phyloP scores from a whole-genome alignment of 345 rosid genomes.

The Populus ilicifolia region DNA sequence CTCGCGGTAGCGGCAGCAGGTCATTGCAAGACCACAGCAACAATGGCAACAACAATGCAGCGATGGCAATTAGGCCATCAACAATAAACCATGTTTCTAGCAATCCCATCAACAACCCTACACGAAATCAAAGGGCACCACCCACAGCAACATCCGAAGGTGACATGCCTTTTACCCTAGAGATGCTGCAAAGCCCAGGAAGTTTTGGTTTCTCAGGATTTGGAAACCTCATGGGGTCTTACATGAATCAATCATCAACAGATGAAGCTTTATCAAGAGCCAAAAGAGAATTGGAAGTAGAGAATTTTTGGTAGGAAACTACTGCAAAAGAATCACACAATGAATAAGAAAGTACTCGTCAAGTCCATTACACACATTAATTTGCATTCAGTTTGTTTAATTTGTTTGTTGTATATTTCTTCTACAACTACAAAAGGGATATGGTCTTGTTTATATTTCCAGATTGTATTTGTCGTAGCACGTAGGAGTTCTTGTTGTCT shows the following conservation, averaged over 20 bases:
- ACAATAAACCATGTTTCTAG: constrained; percentile 16
- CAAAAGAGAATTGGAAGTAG: constrained; percentile 74
- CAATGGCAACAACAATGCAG: constrained; percentile 22
- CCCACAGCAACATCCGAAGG: constrained; percentile 23
- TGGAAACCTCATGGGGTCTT: constrained; percentile 42
- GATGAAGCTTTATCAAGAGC: constrained; percentile 41
- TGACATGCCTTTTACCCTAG: constrained; percentile 41
- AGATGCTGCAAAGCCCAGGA: constrained; percentile 42
- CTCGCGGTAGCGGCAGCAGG: constrained; percentile 66
- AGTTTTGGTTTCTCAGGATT: constrained; percentile 38
- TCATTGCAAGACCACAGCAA: constrained; percentile 21
- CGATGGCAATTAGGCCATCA: constrained; percentile 34
- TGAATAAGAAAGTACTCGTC: not conserved
- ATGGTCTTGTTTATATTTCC: constrained; percentile 3
- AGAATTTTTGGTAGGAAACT: constrained; percentile 38
- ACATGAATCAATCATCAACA: constrained; percentile 34
- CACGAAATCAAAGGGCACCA: constrained; percentile 19
- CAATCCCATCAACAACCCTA: constrained; percentile 27
- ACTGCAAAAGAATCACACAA: constrained; percentile 25
- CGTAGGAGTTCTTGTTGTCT: not conserved
- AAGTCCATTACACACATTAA: not conserved
- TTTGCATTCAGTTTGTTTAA: not conserved
- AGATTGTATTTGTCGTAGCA: not conserved
- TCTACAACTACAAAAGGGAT: not conserved
- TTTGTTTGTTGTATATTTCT: not conserved